Percentiles rank a stretch among this genome's conserved stretches.
Evolutionary conservation across 2,329 filamentous ascomycete genomes (phyloP).

Genomic region (Cercospora sesami): DNA sequence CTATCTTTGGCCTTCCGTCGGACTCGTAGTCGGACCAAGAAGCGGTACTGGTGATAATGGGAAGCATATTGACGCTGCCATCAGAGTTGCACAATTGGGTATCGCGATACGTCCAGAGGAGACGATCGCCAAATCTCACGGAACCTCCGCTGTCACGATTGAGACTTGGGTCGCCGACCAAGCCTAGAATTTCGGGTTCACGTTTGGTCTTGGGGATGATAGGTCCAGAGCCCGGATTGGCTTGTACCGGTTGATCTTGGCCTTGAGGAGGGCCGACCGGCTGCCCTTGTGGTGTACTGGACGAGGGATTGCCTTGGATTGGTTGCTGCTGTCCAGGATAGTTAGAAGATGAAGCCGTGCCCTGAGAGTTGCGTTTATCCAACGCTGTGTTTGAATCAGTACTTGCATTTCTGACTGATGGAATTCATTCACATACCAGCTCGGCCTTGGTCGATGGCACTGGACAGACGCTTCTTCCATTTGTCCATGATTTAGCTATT

Average conservation of each 20-base stretch:
- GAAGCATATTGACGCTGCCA: conserved; percentile 22
- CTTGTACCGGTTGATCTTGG: conserved; percentile 9
- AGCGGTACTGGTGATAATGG: conserved; percentile 25
- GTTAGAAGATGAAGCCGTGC: conserved; percentile 6
- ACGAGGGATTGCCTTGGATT: background rate
- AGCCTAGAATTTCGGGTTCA: conserved; percentile 19
- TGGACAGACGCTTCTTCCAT: conserved; percentile 8
- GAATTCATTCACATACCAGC: background rate
- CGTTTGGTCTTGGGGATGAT: conserved; percentile 21
- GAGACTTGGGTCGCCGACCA: conserved; percentile 21
- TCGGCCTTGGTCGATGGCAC: conserved; percentile 12
- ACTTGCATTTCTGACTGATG: background rate
- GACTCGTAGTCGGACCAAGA: conserved; percentile 22
- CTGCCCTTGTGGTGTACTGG: background rate
- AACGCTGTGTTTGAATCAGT: conserved; percentile 3
- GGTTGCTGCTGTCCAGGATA: conserved; percentile 15
- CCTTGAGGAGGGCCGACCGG: background rate
- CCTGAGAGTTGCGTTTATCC: conserved; percentile 5
- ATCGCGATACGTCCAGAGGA: conserved; percentile 26
- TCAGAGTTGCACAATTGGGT: conserved; percentile 21
- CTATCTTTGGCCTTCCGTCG: conserved; percentile 20
- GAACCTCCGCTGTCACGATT: conserved; percentile 26
- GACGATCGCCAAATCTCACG: conserved; percentile 21
- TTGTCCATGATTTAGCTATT: background rate
- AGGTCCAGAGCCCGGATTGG: conserved; percentile 12